These are phyloP conservation scores for Solanum chilense DNA, from an alignment of 257 asterid species.

Conservation along the genomic window DNA sequence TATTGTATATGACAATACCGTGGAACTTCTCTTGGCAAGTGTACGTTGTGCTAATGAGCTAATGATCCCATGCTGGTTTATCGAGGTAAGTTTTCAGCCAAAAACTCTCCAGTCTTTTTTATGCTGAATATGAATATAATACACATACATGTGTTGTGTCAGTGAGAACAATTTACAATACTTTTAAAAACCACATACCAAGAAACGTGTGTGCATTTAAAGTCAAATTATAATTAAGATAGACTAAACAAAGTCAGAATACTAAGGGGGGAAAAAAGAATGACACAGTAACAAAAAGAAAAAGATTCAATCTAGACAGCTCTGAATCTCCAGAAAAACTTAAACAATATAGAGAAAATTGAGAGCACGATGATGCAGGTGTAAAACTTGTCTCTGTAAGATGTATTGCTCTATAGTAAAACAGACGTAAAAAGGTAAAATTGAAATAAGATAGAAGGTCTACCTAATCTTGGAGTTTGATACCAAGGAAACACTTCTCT, in stretches of 20 bases:
- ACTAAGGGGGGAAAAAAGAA: neutral
- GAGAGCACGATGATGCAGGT: neutral
- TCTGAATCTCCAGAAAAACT: neutral
- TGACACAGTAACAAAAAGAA: neutral
- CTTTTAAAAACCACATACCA: too few species aligned
- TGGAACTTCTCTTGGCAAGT: neutral
- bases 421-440: neutral
- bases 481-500: neutral
- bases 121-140: neutral
- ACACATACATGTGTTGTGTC: too few species aligned
- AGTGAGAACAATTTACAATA: too few species aligned
- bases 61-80: neutral
- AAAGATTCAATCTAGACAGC: neutral
- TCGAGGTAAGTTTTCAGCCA: neutral
- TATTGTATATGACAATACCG: neutral
- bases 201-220: neutral
- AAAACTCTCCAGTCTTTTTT: neutral
- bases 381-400: neutral
- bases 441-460: neutral
- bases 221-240: neutral
- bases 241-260: neutral
- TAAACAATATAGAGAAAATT: neutral
- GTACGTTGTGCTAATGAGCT: neutral
- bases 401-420: neutral
- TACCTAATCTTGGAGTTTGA: neutral